A percentile compares a stretch with the other conserved stretches of the same genome.
Evolutionary conservation across 106 monocot genomes (phyloP).

Genomic region (Dendrobium nobile): DNA sequence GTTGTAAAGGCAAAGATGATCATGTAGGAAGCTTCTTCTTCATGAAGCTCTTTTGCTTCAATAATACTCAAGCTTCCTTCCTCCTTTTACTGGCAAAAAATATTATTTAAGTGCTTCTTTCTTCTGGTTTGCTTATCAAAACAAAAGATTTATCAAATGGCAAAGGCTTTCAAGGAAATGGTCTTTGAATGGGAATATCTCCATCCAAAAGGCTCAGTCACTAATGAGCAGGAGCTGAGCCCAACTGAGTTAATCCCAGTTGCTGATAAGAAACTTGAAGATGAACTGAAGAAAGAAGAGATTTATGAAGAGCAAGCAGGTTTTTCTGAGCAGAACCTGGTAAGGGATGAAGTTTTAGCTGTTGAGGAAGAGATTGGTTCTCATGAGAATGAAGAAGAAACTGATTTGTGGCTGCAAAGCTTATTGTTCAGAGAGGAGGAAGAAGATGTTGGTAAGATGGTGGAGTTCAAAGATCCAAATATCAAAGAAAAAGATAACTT

Average conservation of each 20-base stretch:
- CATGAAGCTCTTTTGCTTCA: neutral
- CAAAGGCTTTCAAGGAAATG: neutral
- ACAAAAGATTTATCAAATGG: neutral
- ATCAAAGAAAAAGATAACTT: neutral
- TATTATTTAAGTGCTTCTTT: neutral
- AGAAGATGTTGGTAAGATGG: neutral
- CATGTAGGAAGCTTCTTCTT: neutral
- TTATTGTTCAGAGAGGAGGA: neutral
- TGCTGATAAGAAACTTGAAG: neutral
- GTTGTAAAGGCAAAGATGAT: neutral
- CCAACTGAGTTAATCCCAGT: neutral
- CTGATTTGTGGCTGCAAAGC: neutral
- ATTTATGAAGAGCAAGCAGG: neutral
- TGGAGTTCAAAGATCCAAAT: neutral
- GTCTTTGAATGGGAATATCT: slow-evolving; percentile 4
- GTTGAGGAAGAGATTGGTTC: neutral
- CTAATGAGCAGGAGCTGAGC: neutral
- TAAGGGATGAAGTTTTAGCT: neutral
- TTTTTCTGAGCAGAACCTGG: neutral
- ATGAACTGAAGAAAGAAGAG: neutral
- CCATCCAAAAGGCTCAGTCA: neutral
- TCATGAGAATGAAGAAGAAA: neutral
- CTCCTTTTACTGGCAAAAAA: neutral
- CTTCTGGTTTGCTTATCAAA: neutral
- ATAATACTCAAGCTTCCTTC: neutral